These are phyloP conservation scores for Sonneratia alba DNA, from an alignment of 345 rosid genomes.

Conservation along the genomic window DNA sequence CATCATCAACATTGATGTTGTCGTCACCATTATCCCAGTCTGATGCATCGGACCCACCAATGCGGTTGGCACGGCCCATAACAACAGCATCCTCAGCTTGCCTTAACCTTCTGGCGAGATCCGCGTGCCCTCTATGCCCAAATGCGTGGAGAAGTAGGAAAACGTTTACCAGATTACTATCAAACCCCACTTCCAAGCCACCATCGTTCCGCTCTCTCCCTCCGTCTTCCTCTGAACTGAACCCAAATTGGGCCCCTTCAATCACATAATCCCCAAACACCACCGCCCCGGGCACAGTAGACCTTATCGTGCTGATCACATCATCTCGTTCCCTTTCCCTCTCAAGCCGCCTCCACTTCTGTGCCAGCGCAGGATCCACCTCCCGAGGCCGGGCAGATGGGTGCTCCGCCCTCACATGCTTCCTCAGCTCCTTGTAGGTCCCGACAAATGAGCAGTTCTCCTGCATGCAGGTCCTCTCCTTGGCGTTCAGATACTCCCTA, in stretches of 20 bases:
- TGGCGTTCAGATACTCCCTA: slow-evolving; percentile 55
- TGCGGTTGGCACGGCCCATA: slow-evolving; percentile 7
- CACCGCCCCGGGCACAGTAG: slow-evolving; percentile 84
- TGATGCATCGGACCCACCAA: slow-evolving; percentile 26
- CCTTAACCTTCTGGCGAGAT: slow-evolving; percentile 33
- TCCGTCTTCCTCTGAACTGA: slow-evolving; percentile 26
- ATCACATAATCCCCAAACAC: slow-evolving; percentile 80
- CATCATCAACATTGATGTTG: neutral
- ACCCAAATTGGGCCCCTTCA: slow-evolving; percentile 50
- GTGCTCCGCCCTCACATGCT: slow-evolving; percentile 76
- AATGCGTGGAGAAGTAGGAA: slow-evolving; percentile 68
- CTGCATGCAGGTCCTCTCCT: slow-evolving; percentile 91
- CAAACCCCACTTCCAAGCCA: slow-evolving; percentile 41
- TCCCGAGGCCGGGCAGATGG: slow-evolving; percentile 72
- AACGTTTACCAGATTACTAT: slow-evolving; percentile 52
- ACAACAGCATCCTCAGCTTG: slow-evolving; percentile 5
- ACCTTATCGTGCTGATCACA: slow-evolving; percentile 71
- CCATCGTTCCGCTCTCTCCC: slow-evolving; percentile 13
- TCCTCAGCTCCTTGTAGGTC: slow-evolving; percentile 79
- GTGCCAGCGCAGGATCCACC: slow-evolving; percentile 67
- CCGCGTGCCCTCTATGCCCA: slow-evolving; percentile 48
- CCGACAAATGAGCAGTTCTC: slow-evolving; percentile 70
- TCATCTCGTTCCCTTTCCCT: slow-evolving; percentile 60
- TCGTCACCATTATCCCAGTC: slow-evolving; percentile 41
- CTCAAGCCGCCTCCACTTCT: slow-evolving; percentile 81